Evolutionary conservation across 2,329 filamentous ascomycete genomes (phyloP).

Genomic region (Penicillium sp.): DNA sequence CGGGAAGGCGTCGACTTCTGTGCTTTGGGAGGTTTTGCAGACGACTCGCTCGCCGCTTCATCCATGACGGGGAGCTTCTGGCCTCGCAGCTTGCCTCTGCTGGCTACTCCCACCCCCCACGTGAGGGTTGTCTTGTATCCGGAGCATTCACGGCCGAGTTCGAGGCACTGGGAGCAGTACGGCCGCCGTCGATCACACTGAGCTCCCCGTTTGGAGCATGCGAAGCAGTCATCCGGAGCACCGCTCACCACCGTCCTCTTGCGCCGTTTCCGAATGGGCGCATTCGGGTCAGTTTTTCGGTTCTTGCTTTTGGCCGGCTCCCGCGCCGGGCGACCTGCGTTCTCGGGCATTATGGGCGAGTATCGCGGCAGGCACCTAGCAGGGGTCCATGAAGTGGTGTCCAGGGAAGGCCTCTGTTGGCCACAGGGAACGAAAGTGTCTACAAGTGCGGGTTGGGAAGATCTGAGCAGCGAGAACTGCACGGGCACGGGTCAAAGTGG

Average conservation of each 20-base stretch:
- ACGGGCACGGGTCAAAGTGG: background rate
- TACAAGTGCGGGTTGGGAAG: background rate
- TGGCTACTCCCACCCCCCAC: slow-evolving; percentile 93
- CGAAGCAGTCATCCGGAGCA: slow-evolving; percentile 91
- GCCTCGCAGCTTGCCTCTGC: slow-evolving; percentile 87
- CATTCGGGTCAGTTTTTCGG: slow-evolving; percentile 25
- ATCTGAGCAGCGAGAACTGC: slow-evolving; percentile 1
- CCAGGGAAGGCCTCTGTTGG: background rate
- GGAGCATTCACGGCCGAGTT: slow-evolving; percentile 85
- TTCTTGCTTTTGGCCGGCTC: slow-evolving; percentile 19
- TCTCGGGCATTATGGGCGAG: slow-evolving; percentile 17
- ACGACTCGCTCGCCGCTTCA: slow-evolving; percentile 28
- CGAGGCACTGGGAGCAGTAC: slow-evolving; percentile 91
- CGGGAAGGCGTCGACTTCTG: slow-evolving; percentile 5
- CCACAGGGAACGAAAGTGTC: background rate
- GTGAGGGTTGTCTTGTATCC: slow-evolving; percentile 96
- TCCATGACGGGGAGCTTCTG: slow-evolving; percentile 64
- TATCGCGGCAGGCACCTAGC: slow-evolving; percentile 7
- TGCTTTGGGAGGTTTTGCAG: slow-evolving; percentile 8
- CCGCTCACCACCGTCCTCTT: slow-evolving; percentile 84
- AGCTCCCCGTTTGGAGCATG: slow-evolving; percentile 75
- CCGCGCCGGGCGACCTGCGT: slow-evolving; percentile 10
- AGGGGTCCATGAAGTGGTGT: slow-evolving; percentile 13
- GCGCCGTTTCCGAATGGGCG: slow-evolving; percentile 62
- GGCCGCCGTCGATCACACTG: slow-evolving; percentile 88